Evolutionary conservation across 305 asterid genomes (phyloP).

Genomic region (Striga hermonthica): DNA sequence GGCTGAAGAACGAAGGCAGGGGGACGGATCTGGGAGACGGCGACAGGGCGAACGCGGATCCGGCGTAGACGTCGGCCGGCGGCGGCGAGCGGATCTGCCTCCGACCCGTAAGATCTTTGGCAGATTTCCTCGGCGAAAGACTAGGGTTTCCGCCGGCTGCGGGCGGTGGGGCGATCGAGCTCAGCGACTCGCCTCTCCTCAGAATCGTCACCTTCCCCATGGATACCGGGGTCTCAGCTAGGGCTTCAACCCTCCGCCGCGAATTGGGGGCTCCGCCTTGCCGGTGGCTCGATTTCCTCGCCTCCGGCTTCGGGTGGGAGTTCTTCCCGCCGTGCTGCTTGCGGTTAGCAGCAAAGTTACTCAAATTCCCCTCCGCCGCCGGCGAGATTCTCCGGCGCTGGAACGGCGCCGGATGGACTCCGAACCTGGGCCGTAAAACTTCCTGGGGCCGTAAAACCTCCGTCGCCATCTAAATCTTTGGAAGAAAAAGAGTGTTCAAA

Average conservation of each 20-base stretch:
- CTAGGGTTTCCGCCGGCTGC: neutral
- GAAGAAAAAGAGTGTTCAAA: neutral
- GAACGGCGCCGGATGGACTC: conserved; percentile 33
- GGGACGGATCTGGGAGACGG: conserved; percentile 77
- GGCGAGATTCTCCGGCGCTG: conserved; percentile 41
- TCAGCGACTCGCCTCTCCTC: conserved; percentile 15
- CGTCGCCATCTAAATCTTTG: conserved; percentile 29
- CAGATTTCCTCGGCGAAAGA: neutral
- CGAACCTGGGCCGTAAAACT: conserved; percentile 38
- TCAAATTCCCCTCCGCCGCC: conserved; percentile 28
- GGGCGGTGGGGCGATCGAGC: neutral
- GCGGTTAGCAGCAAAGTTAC: conserved; percentile 5
- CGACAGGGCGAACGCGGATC: conserved; percentile 51
- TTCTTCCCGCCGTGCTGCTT: conserved; percentile 37
- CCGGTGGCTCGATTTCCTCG: conserved; percentile 32
- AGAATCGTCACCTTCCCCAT: conserved; percentile 38
- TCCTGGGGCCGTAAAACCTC: conserved; percentile 64
- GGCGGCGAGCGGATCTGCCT: conserved; percentile 27
- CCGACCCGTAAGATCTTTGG: neutral
- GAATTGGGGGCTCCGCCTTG: conserved; percentile 5
- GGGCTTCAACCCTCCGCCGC: conserved; percentile 16
- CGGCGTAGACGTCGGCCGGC: conserved; percentile 44
- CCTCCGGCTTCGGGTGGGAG: conserved; percentile 31
- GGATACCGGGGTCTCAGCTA: conserved; percentile 11
- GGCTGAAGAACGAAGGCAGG: conserved; percentile 45